phyloP scores from a whole-genome alignment of 192 early-diverging fungal species.

The Podila horticola region DNA sequence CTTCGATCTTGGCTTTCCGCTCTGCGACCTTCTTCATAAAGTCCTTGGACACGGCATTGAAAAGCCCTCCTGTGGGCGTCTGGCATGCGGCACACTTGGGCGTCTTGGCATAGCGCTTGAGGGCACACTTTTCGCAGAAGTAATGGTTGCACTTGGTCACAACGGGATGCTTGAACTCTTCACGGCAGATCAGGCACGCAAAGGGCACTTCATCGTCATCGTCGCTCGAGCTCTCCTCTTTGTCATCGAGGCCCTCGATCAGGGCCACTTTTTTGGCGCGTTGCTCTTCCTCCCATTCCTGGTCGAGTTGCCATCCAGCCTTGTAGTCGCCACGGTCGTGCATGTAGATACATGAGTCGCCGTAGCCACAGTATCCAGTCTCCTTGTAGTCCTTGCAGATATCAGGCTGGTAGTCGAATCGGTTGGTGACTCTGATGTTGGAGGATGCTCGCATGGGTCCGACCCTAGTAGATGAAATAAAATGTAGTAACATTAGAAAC shows the following conservation, averaged over 20 bases:
- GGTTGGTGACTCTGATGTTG: constrained; percentile 81
- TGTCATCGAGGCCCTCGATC: constrained; percentile 61
- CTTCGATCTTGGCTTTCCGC: constrained; percentile 57
- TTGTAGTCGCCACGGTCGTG: constrained; percentile 99
- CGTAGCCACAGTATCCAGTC: constrained; percentile 96
- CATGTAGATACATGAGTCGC: constrained; percentile 97
- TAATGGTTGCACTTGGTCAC: constrained; percentile 97
- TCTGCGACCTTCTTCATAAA: constrained; percentile 68
- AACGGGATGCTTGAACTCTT: constrained; percentile 89
- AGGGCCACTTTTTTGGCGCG: constrained; percentile 66
- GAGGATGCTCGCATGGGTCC: constrained; percentile 78
- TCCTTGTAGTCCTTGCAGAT: constrained; percentile 99
- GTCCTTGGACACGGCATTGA: constrained; percentile 80
- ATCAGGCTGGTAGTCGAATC: constrained; percentile 98
- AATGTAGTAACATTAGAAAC: neutral
- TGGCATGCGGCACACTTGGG: constrained; percentile 95
- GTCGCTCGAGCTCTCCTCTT: constrained; percentile 55
- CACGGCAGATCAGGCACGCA: constrained; percentile 93
- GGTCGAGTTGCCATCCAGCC: constrained; percentile 96
- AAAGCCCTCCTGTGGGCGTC: constrained; percentile 83
- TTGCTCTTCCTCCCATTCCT: constrained; percentile 95
- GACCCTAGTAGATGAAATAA: constrained; percentile 54
- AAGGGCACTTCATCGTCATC: constrained; percentile 90
- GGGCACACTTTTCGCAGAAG: constrained; percentile 96
- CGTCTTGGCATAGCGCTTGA: constrained; percentile 82